Conservation (phyloP, 1,284 basidiomycete genomes). For the Tranzscheliella williamsii region DNA sequence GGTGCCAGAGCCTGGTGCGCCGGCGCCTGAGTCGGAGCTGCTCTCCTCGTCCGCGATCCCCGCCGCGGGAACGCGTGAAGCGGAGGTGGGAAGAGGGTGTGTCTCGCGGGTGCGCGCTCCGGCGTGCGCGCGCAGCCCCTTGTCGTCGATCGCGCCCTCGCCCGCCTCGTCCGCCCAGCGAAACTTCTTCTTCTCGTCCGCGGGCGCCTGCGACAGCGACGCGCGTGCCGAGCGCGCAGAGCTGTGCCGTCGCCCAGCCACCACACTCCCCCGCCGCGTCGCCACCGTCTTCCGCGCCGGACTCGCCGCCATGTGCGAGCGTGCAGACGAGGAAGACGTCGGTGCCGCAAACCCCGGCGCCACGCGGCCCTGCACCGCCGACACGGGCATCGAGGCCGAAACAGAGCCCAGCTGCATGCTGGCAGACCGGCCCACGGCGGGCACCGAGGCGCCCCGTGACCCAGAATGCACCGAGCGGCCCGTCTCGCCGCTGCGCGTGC, state of each 20-base stretch:
- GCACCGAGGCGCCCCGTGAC: too few relatives aligned
- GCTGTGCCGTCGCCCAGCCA: slow-evolving; percentile 9
- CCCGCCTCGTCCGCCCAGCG: slow-evolving; percentile 88
- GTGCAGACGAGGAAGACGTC: slow-evolving; percentile 25
- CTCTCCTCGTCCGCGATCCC: not conserved
- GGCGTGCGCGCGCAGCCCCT: slow-evolving; percentile 59
- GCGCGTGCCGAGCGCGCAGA: not conserved
- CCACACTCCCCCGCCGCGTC: slow-evolving; percentile 6
- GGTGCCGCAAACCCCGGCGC: slow-evolving; percentile 23
- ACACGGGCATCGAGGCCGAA: not conserved
- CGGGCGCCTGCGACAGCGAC: slow-evolving; percentile 1
- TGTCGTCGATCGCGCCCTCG: slow-evolving; percentile 77
- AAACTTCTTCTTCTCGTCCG: slow-evolving; percentile 71
- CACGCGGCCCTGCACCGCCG: too few relatives aligned
- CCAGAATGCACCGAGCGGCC: too few relatives aligned
- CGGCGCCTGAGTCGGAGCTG: not conserved
- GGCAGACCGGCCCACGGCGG: slow-evolving; percentile 8
- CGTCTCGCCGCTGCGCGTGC: not conserved
- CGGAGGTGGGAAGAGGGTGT: not conserved
- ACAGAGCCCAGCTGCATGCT: slow-evolving; percentile 13
- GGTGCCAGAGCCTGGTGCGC: slow-evolving; percentile 14
- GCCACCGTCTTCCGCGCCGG: slow-evolving; percentile 10
- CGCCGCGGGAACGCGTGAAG: not conserved
- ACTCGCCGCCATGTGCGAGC: slow-evolving; percentile 4
- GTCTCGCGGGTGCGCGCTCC: not conserved